phyloP scores from a whole-genome alignment of 1,284 basidiomycete species.

The Coniophora puteana region DNA sequence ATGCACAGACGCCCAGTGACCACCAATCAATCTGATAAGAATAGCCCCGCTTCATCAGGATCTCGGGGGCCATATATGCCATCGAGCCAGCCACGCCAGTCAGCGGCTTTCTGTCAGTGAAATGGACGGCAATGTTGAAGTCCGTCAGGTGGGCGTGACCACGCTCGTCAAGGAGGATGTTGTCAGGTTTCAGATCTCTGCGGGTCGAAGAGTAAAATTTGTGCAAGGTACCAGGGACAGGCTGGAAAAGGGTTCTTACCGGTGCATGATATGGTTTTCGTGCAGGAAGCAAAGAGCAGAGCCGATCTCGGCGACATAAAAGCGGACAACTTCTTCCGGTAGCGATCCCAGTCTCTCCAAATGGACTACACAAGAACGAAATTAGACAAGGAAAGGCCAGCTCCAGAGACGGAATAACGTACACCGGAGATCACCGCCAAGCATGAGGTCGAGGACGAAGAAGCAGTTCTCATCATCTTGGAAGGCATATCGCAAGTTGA shows the following conservation, averaged over 20 bases:
- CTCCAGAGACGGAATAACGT: constrained; percentile 30
- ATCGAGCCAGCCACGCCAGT: constrained; percentile 98
- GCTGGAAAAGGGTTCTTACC: constrained; percentile 49
- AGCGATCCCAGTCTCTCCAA: constrained; percentile 85
- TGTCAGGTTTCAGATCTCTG: constrained; percentile 96
- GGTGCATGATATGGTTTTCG: constrained; percentile 90
- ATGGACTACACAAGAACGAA: constrained; percentile 63
- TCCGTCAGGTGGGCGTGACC: constrained; percentile 98
- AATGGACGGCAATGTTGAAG: constrained; percentile 99
- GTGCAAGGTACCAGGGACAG: constrained; percentile 7
- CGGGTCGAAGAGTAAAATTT: constrained; percentile 23
- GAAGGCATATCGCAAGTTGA: constrained; percentile 96
- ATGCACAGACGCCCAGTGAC: constrained; percentile 91
- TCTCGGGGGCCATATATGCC: constrained; percentile 99
- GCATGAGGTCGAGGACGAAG: constrained; percentile 97
- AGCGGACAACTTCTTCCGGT: constrained; percentile 82
- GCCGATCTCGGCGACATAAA: constrained; percentile 89
- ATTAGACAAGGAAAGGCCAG: constrained; percentile 25
- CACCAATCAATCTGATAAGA: constrained; percentile 95
- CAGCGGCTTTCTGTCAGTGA: constrained; percentile 76
- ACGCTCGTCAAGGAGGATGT: constrained; percentile 92
- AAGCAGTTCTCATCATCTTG: constrained; percentile 99
- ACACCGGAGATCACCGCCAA: constrained; percentile 96
- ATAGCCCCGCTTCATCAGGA: constrained; percentile 81
- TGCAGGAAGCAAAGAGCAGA: constrained; percentile 92